Conservation (phyloP, 2,329 filamentous ascomycete species). For the Colletotrichum liaoningense region DNA sequence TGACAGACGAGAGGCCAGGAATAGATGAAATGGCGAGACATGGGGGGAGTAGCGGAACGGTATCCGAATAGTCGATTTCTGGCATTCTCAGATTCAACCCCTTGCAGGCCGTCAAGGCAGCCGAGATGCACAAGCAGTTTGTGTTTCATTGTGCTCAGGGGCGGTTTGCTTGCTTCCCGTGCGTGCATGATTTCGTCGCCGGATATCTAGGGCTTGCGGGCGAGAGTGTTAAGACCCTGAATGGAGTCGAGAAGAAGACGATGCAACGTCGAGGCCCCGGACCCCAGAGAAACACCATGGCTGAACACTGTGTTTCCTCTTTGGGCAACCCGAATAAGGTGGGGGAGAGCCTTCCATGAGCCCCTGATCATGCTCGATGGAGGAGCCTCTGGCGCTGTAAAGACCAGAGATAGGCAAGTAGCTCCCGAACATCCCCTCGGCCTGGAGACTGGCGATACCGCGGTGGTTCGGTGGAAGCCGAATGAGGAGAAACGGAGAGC, state of each 20-base stretch:
- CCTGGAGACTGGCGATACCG: background rate
- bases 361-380: background rate
- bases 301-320: background rate
- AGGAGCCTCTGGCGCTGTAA: background rate
- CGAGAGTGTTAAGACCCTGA: background rate
- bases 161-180: background rate
- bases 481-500: slow-evolving; percentile 1
- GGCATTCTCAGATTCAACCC: slow-evolving; percentile 6
- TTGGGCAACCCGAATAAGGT: background rate
- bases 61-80: slow-evolving; percentile 9
- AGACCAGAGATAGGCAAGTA: slow-evolving; percentile 4
- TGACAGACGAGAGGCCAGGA: background rate
- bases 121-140: slow-evolving; percentile 12
- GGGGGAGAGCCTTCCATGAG: background rate
- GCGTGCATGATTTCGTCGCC: slow-evolving; percentile 13
- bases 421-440: background rate
- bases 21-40: background rate
- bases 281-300: background rate
- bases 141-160: slow-evolving; percentile 25
- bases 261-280: background rate
- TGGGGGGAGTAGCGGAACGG: slow-evolving; percentile 10
- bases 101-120: slow-evolving; percentile 19
- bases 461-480: background rate
- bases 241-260: background rate
- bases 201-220: background rate